Evolutionary conservation across 345 rosid species (phyloP).

Genomic region (Brassica incana): DNA sequence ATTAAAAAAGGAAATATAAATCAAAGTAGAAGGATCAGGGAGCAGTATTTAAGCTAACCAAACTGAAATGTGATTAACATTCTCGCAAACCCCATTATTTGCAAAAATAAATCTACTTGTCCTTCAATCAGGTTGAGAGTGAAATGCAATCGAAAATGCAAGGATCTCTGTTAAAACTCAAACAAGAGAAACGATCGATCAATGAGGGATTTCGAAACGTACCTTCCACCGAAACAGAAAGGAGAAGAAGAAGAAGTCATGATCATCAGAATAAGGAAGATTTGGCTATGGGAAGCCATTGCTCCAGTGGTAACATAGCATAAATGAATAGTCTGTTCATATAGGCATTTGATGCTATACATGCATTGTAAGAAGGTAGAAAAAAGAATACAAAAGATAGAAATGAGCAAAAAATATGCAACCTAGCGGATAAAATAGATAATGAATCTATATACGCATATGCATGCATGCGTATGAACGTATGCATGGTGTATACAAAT

Average conservation of each 20-base stretch:
- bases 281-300: conserved; percentile 30
- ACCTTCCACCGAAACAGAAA: conserved; percentile 17
- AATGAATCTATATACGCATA: background rate
- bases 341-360: background rate
- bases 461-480: background rate
- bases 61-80: background rate
- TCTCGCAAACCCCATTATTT: background rate
- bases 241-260: conserved; percentile 21
- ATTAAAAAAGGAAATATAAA: background rate
- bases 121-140: background rate
- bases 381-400: background rate
- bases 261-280: conserved; percentile 21
- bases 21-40: background rate
- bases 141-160: background rate
- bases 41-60: background rate
- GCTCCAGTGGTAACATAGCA: conserved; percentile 7
- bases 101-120: background rate
- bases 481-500: background rate
- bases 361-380: background rate
- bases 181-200: background rate
- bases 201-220: background rate
- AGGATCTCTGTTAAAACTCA: background rate
- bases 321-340: background rate
- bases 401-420: background rate
- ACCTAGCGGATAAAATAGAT: background rate